Evolutionary conservation across 805 yeast species (phyloP).

Genomic region (Starmerella scarabaei): DNA sequence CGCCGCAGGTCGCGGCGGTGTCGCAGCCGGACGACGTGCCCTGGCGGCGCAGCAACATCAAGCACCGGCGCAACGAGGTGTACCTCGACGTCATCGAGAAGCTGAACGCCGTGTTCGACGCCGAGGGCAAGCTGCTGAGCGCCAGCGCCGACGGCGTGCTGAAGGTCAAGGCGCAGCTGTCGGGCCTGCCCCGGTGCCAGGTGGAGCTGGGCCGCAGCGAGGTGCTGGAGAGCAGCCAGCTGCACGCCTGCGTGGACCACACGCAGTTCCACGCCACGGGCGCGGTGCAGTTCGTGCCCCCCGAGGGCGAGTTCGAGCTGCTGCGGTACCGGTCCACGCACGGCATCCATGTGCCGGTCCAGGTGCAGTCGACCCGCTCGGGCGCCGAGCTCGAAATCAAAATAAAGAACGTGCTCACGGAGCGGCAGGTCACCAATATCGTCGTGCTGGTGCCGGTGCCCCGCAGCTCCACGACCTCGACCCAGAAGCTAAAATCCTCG

Average conservation of each 20-base stretch:
- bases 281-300: conserved; percentile 63
- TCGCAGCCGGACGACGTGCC: conserved; percentile 27
- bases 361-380: conserved; percentile 36
- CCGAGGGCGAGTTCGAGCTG: conserved; percentile 76
- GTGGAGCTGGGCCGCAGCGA: conserved; percentile 57
- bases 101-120: conserved; percentile 54
- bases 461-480: conserved; percentile 4
- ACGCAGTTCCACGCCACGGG: conserved; percentile 53
- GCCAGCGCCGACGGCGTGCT: conserved; percentile 69
- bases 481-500: conserved; percentile 26
- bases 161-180: conserved; percentile 52
- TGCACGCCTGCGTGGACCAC: conserved; percentile 76
- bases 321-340: conserved; percentile 56
- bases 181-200: conserved; percentile 74
- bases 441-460: conserved; percentile 52
- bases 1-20: not conserved
- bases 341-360: conserved; percentile 53
- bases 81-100: conserved; percentile 64
- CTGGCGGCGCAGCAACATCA: conserved; percentile 61
- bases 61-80: conserved; percentile 71
- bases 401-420: conserved; percentile 12
- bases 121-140: conserved; percentile 44
- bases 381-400: conserved; percentile 29
- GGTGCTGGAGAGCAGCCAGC: conserved; percentile 58
- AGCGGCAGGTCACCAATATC: conserved; percentile 31